Percentiles rank a stretch among this genome's conserved stretches.
phyloP scores from a whole-genome alignment of 2,329 filamentous ascomycete genomes.

The Malbranchea zuffiana region DNA sequence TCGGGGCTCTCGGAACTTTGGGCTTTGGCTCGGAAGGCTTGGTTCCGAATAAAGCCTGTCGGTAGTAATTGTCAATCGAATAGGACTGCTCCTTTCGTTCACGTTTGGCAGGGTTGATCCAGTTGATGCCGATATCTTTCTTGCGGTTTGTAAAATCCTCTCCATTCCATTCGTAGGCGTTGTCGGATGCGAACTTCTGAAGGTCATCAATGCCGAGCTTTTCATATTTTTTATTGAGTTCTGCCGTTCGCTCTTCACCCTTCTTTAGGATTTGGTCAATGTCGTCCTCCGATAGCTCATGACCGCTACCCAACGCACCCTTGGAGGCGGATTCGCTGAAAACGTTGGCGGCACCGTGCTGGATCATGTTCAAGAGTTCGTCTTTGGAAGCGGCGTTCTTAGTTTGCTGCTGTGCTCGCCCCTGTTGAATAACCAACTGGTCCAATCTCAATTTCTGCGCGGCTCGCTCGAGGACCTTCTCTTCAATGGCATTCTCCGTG shows the following conservation, averaged over 20 bases:
- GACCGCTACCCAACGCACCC: slow-evolving; percentile 48
- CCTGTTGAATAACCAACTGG: slow-evolving; percentile 96
- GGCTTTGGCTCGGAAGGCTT: slow-evolving; percentile 76
- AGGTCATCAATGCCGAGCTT: slow-evolving; percentile 93
- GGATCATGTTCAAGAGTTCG: slow-evolving; percentile 93
- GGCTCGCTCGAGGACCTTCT: slow-evolving; percentile 92
- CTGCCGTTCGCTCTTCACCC: slow-evolving; percentile 78
- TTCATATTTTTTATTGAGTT: slow-evolving; percentile 88
- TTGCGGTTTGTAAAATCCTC: slow-evolving; percentile 87
- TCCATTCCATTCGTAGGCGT: slow-evolving; percentile 97
- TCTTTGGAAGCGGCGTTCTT: slow-evolving; percentile 94
- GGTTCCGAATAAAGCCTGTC: slow-evolving; percentile 73
- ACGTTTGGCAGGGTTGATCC: slow-evolving; percentile 98
- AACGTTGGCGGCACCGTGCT: slow-evolving; percentile 92
- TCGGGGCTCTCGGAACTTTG: slow-evolving; percentile 88
- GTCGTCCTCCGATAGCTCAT: slow-evolving; percentile 69
- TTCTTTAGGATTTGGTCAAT: slow-evolving; percentile 79
- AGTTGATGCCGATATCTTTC: slow-evolving; percentile 83
- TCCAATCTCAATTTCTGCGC: slow-evolving; percentile 94
- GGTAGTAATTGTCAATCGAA: slow-evolving; percentile 98
- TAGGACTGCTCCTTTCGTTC: slow-evolving; percentile 97
- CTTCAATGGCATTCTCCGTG: slow-evolving; percentile 95
- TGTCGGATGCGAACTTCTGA: slow-evolving; percentile 95
- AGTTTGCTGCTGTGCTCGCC: slow-evolving; percentile 76
- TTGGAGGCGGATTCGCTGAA: slow-evolving; percentile 64